Base-by-base conservation (phyloP, 164 flowering plant genomes). In the Euptelea pleiosperma region DNA sequence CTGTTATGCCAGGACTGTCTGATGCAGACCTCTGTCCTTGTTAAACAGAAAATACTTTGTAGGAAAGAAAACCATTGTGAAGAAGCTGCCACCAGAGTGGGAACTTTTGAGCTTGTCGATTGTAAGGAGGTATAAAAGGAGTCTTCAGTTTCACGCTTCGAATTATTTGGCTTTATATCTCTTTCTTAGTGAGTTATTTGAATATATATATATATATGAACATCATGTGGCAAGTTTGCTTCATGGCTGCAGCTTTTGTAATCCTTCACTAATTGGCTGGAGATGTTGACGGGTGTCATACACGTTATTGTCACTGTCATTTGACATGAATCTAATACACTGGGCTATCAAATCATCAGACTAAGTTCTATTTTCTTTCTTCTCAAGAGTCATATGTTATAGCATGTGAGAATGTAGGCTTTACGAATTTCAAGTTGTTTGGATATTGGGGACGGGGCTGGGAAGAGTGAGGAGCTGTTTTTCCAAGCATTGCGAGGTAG, bases 21-120 rank as follows among this genome's bases (percentile, higher is more conserved):
- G 69, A 81, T 81, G 58, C 46, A 67, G 67, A 73, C 74, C 62
- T 69, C 31, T 62, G 43, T 65, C 64, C 64, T 71, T 58, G 57
- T 67, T 70, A 70, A 75, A 63, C 75, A 75, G 80, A 79, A 70
- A 57, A 22, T 46, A 42, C 44, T 50, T 18, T 60, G 61, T 77
- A 68, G 63, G 66, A 70, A 71, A 66, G 60, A 60, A 61, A 70
- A 68, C 50, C 60, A 39, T 57, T 72, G 46, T 63, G 79, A 79
- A 61, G 78, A 68, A 67, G 75, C 78, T 52, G 75, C 62, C 62
- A 69, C 81, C 61, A 64, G 59, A 64, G 70, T 76, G 67, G 79
- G 78, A 58, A 75, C 61, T 69, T 81, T 76, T 74, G 78, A 71
- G 82, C 76, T 79, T 61, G 57, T 79, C 52, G 33, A 76, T 70